Conservation (phyloP, 345 rosid species). For the Brassica juncea region DNA sequence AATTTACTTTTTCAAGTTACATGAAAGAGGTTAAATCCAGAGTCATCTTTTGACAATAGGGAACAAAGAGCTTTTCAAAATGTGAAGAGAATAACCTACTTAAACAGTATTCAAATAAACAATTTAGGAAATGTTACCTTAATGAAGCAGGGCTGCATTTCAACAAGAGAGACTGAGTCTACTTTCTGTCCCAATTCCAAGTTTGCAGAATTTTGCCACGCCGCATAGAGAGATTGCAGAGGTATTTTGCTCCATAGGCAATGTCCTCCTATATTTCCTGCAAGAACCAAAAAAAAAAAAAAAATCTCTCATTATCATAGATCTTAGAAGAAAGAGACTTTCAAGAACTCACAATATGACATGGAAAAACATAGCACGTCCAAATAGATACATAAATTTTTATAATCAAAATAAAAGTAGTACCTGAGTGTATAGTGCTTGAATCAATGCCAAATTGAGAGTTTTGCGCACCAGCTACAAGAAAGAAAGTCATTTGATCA, state of each 20-base stretch:
- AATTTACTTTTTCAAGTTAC: slow-evolving; percentile 12
- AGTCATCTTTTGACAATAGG: slow-evolving; percentile 3
- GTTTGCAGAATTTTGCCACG: slow-evolving; percentile 82
- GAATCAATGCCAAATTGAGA: slow-evolving; percentile 61
- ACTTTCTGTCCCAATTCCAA: slow-evolving; percentile 80
- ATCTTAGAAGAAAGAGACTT: slow-evolving; percentile 19
- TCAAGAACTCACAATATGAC: slow-evolving; percentile 13
- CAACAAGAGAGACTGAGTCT: slow-evolving; percentile 64
- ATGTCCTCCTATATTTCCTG: slow-evolving; percentile 84
- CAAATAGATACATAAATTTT: not conserved
- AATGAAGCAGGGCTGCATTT: slow-evolving; percentile 73
- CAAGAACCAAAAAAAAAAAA: slow-evolving; percentile 2
- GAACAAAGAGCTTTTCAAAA: not conserved
- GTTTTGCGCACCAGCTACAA: slow-evolving; percentile 73
- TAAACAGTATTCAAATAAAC: not conserved
- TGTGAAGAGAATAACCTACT: not conserved
- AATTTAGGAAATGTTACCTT: slow-evolving; percentile 55
- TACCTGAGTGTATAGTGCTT: slow-evolving; percentile 59
- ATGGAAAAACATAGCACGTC: not conserved
- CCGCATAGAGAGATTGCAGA: slow-evolving; percentile 60
- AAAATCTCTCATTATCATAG: not conserved
- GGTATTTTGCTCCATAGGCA: slow-evolving; percentile 83
- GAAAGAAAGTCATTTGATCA: slow-evolving; percentile 28
- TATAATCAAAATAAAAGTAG: not conserved
- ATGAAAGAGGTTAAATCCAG: slow-evolving; percentile 12